Evolutionary conservation across 1,284 basidiomycete species (phyloP), one percentile per base, ranked within the genome.

Genomic region (Heimioporus retisporus): DNA sequence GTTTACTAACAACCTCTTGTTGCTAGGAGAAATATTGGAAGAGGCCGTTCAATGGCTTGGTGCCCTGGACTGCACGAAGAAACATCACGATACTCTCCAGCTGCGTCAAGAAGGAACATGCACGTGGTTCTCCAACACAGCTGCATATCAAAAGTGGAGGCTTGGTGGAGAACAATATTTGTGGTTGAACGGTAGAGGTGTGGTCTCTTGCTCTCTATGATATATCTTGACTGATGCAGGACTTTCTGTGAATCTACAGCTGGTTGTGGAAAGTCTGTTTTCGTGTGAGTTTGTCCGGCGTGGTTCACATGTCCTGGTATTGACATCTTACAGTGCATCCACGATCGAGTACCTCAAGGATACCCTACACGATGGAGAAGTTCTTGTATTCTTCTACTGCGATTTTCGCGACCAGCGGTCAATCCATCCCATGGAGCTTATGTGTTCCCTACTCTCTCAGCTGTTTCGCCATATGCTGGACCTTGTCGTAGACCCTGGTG

Each of bases 211-310:
- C 25, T n/a, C 23, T 19, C 28, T 7, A 14, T 14, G 25, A 23
- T 4, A 40, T 14, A 8, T 42, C 13, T 31, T 21, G 8, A 21
- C 23, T 56, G 35, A 62, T 21, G 21, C 4, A 5, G 44, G 4
- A 19, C 19, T 28, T 13, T 21, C 46, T 48, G 28, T 13, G 8
- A 16, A 21, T 55, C 19, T 19, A 4, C 21, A 66, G 65, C 51
- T 8, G 62, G 65, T 23, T 59, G 63, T 31, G 63, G 65, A n/a
- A 66, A 66, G 46, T 66, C 65, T 3, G 65, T 66, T 4, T 42
- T 65, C 8, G 19, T 42, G 65, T 65, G 16, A 19, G 65, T 46
- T 4, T 16, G 10, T 14, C 6, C n/a, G n/a, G n/a, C 19, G 19
- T n/a, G 7, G 18, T 25, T 16, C 3, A 16, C 13, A 1, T 18